Evolutionary conservation across 2,329 filamentous ascomycete genomes (phyloP), one percentile per base, ranked within the genome.

Genomic region (Lomentospora prolificans): DNA sequence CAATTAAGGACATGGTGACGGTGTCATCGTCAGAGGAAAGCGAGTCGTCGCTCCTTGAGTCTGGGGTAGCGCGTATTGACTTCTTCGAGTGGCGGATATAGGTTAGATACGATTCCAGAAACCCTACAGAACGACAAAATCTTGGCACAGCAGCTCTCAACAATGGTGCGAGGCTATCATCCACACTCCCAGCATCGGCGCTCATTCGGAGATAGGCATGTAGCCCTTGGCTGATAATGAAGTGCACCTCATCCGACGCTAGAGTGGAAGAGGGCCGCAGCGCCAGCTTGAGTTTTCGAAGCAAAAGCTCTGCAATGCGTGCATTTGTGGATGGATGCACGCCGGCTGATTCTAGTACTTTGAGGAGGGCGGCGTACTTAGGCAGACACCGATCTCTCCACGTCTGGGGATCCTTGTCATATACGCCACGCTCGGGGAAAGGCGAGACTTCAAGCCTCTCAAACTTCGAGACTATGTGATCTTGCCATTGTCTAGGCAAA

Each of bases 211-310:
- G 75, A 62, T 90, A 89, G 3, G 85, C 81, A 57, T 81, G 81
- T 64, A 94, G 89, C 0, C 87, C 89, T 61, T 84, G 84, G 8
- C 86, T 87, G 57, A 86, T 77, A 52, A 89, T 87, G 61, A 94
- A 90, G 33, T 81, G 77, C n/a, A 82, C 80, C 64, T 85, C 79
- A 59, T 85, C 79, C 3, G 80, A 81, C 2, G 77, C 75, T 53
- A 82, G 69, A 9, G 77, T 75, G 4, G 78, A 78, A 1, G 81
- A 81, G 6, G 83, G 81, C 19, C 80, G 74, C 48, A 89, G 70
- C 0, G 85, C 82, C 24, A 85, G 75, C 61, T 83, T 81, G 39
- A 89, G 68, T 63, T 87, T 87, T 56, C 79, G 75, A 33, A 87
- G 75, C 22, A 90, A 69, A 30, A 85, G 75, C 61, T 86, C 79